A percentile compares a stretch with the other conserved stretches of the same genome.
Conservation (phyloP, 2,329 filamentous ascomycete genomes). For the Bipolaris oryzae region DNA sequence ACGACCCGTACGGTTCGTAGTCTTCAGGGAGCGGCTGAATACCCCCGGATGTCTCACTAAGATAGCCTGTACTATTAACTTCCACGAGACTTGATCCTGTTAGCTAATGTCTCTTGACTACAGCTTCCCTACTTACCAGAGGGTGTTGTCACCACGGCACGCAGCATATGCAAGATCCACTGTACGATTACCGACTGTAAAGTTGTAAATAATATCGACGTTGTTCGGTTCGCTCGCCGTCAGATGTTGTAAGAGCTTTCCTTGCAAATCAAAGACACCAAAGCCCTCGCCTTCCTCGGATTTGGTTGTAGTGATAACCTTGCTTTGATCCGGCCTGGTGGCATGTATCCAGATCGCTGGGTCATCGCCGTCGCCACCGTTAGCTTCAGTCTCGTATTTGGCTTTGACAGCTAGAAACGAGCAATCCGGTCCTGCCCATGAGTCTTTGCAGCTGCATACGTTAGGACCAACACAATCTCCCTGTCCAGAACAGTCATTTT, state of each 20-base stretch:
- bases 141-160: conserved; percentile 58
- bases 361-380: conserved; percentile 43
- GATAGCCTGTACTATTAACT: conserved; percentile 54
- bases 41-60: conserved; percentile 54
- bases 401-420: conserved; percentile 37
- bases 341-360: conserved; percentile 43
- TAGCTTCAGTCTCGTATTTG: conserved; percentile 42
- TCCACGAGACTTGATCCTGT: conserved; percentile 54
- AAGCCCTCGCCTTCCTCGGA: conserved; percentile 57
- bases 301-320: conserved; percentile 61
- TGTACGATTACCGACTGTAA: conserved; percentile 52
- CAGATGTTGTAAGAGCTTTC: conserved; percentile 56
- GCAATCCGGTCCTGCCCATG: conserved; percentile 38
- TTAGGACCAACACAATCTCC: conserved; percentile 37
- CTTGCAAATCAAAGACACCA: conserved; percentile 57
- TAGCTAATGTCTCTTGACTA: background rate
- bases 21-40: conserved; percentile 54
- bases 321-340: conserved; percentile 50
- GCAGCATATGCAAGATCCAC: conserved; percentile 59
- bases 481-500: conserved; percentile 36
- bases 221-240: conserved; percentile 59
- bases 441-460: conserved; percentile 32
- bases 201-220: conserved; percentile 60
- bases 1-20: conserved; percentile 61
- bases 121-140: conserved; percentile 54